Evolutionary conservation across 2,329 filamentous ascomycete species (phyloP).

Genomic region (Metarhizium rileyi): DNA sequence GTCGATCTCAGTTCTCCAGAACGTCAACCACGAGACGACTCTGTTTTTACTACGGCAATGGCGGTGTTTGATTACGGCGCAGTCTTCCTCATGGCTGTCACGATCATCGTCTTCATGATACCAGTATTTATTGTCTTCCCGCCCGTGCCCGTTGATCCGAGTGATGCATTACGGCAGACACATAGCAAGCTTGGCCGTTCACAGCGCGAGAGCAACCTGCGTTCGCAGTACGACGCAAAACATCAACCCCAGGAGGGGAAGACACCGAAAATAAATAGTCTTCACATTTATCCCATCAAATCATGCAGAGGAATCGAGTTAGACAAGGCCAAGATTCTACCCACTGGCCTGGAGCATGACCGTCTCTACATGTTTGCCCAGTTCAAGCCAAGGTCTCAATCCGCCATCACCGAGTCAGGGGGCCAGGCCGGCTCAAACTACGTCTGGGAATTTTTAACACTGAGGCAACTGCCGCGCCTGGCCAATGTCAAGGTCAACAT

Average conservation of each 20-base stretch:
- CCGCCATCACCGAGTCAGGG: neutral
- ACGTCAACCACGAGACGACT: neutral
- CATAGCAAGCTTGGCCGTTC: slow-evolving; percentile 38
- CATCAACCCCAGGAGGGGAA: slow-evolving; percentile 13
- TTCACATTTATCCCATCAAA: slow-evolving; percentile 77
- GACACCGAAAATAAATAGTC: slow-evolving; percentile 39
- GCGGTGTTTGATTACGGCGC: slow-evolving; percentile 20
- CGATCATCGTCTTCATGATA: slow-evolving; percentile 39
- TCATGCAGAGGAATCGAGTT: slow-evolving; percentile 72
- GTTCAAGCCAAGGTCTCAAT: slow-evolving; percentile 14
- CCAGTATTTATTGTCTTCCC: slow-evolving; percentile 46
- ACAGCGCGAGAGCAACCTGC: slow-evolving; percentile 27
- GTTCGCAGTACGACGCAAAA: slow-evolving; percentile 14
- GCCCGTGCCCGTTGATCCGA: slow-evolving; percentile 40
- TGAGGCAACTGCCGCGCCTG: slow-evolving; percentile 58
- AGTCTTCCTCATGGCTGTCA: slow-evolving; percentile 31
- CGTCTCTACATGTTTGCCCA: slow-evolving; percentile 77
- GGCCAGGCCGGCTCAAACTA: slow-evolving; percentile 1
- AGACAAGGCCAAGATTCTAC: slow-evolving; percentile 49
- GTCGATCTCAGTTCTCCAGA: slow-evolving; percentile 1
- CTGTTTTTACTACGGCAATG: slow-evolving; percentile 11
- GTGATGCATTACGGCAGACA: slow-evolving; percentile 45
- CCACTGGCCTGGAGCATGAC: slow-evolving; percentile 67
- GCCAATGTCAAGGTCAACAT: slow-evolving; percentile 58
- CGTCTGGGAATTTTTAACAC: slow-evolving; percentile 63